Percentiles rank a stretch among this genome's conserved stretches.
Conservation (phyloP, 495 filamentous ascomycete species). For the Paragyromitra xinjiangensis region DNA sequence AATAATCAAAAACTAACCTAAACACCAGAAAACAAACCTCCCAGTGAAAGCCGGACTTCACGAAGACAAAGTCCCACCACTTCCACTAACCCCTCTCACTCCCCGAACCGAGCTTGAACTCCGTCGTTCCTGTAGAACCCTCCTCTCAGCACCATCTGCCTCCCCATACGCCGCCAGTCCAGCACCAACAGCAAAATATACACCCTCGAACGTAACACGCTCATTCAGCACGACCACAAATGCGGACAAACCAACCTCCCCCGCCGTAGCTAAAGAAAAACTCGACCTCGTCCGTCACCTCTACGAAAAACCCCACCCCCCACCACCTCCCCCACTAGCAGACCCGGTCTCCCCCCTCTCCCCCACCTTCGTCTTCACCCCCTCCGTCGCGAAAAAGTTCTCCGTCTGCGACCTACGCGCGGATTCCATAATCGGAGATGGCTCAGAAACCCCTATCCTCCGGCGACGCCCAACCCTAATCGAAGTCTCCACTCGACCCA, state of each 20-base stretch:
- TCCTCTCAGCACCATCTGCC: constrained; percentile 22
- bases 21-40: constrained; percentile 48
- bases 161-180: constrained; percentile 20
- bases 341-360: constrained; percentile 39
- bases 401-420: constrained; percentile 38
- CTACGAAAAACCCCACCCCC: constrained; percentile 39
- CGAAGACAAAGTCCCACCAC: constrained; percentile 37
- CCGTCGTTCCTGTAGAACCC: constrained; percentile 37
- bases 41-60: constrained; percentile 41
- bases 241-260: constrained; percentile 2
- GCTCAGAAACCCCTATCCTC: constrained; percentile 12
- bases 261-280: constrained; percentile 14
- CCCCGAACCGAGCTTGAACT: constrained; percentile 51
- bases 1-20: constrained; percentile 5
- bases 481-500: constrained; percentile 33
- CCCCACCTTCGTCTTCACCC: constrained; percentile 42
- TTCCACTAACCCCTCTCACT: constrained; percentile 47
- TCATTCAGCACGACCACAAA: constrained; percentile 29
- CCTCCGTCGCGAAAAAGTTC: constrained; percentile 42
- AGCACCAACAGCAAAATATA: constrained; percentile 9
- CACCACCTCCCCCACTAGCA: constrained; percentile 31
- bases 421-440: background rate
- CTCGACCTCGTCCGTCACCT: constrained; percentile 33
- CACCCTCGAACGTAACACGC: constrained; percentile 23
- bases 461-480: constrained; percentile 34